These are phyloP conservation scores for Canna indica DNA, from an alignment of 176 grass and related monocot species.

Conservation along the genomic window DNA sequence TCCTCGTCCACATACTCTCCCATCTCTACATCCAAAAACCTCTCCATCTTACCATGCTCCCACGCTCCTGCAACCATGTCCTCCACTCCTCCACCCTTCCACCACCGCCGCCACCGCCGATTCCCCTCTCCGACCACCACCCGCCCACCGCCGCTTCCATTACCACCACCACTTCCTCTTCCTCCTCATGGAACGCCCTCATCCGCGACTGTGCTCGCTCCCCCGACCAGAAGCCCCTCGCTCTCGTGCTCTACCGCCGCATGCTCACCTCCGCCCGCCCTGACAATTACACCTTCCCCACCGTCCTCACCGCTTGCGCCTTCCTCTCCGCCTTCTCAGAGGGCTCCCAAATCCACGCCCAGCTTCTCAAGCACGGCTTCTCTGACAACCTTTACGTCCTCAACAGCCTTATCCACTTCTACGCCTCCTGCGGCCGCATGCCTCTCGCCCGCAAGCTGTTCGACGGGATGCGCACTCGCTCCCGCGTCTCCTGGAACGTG, in stretches of 20 bases:
- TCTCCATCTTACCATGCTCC: not conserved
- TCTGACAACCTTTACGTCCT: slow-evolving; percentile 41
- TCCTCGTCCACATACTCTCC: not conserved
- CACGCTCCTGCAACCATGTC: not conserved
- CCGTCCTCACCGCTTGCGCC: slow-evolving; percentile 53
- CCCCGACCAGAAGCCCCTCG: slow-evolving; percentile 40
- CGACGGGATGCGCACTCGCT: slow-evolving; percentile 31
- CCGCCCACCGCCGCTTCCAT: not conserved
- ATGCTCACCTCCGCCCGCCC: slow-evolving; percentile 28
- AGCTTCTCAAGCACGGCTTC: slow-evolving; percentile 51
- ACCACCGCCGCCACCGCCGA: not conserved
- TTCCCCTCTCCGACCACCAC: not conserved
- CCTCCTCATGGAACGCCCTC: slow-evolving; percentile 36
- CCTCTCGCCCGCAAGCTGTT: slow-evolving; percentile 36
- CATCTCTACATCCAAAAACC: not conserved
- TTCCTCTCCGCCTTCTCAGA: slow-evolving; percentile 60
- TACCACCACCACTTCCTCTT: not conserved
- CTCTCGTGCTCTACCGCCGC: slow-evolving; percentile 26
- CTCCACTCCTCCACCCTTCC: not conserved
- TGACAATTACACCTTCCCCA: slow-evolving; percentile 37
- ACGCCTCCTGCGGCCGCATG: slow-evolving; percentile 57
- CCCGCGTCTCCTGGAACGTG: slow-evolving; percentile 86
- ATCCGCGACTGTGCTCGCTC: slow-evolving; percentile 60
- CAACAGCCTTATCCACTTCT: slow-evolving; percentile 84
- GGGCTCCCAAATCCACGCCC: slow-evolving; percentile 71